These are phyloP conservation scores for Trichoderma virens DNA, from an alignment of 495 filamentous ascomycete species.

Conservation along the genomic window DNA sequence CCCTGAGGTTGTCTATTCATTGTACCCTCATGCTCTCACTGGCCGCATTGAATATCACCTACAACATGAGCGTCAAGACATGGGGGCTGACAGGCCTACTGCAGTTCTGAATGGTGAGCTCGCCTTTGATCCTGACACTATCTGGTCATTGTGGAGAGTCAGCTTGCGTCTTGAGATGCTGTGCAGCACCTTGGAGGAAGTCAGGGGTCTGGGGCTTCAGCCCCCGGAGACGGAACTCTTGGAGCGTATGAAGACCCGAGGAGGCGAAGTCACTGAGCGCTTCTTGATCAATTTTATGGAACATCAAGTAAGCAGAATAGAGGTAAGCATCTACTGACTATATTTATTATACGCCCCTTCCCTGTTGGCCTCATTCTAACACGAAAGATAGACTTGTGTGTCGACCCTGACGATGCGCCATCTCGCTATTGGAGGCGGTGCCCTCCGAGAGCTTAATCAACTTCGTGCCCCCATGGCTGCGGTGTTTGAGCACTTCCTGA, in stretches of 20 bases:
- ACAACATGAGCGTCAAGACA: constrained; percentile 42
- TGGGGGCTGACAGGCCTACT: constrained; percentile 27
- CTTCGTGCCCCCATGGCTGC: constrained; percentile 43
- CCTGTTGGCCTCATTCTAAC: constrained; percentile 13
- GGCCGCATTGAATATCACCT: constrained; percentile 61
- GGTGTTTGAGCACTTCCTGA: constrained; percentile 33
- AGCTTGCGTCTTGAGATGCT: constrained; percentile 86
- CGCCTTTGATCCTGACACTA: constrained; percentile 66
- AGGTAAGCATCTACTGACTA: constrained; percentile 51
- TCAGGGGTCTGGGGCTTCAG: constrained; percentile 46
- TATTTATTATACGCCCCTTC: too few relatives aligned
- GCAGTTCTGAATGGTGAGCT: constrained; percentile 45
- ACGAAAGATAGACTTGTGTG: constrained; percentile 45
- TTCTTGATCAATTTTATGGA: constrained; percentile 83
- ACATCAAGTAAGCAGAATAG: constrained; percentile 89
- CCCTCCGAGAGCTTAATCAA: constrained; percentile 32
- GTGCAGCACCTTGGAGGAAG: constrained; percentile 74
- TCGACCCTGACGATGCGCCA: constrained; percentile 60
- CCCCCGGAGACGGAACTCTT: constrained; percentile 72
- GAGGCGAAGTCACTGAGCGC: constrained; percentile 79
- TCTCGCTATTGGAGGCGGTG: constrained; percentile 41
- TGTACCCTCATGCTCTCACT: constrained; percentile 84
- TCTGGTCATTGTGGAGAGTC: constrained; percentile 87
- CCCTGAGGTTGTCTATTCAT: constrained; percentile 86
- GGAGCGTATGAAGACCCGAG: constrained; percentile 73